Conservation (phyloP, 768 basidiomycete species). For the Rhodotorula babjevae region DNA sequence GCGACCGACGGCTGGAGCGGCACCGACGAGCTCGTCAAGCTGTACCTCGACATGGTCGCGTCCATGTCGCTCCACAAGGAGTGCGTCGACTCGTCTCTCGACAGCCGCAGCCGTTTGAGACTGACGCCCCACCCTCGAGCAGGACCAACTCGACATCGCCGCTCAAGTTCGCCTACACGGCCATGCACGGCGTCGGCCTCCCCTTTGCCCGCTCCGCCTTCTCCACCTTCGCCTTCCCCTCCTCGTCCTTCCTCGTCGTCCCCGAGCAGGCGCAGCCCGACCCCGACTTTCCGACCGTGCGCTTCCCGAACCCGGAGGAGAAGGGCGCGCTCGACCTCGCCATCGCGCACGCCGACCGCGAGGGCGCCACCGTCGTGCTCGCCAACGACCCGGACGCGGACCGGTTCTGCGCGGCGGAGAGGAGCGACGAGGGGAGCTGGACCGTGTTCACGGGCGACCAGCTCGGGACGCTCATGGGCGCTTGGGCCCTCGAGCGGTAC, state of each 20-base stretch:
- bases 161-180: constrained; percentile 73
- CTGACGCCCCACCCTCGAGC: background rate
- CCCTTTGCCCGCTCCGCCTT: constrained; percentile 60
- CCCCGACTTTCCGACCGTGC: constrained; percentile 78
- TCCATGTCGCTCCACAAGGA: constrained; percentile 39
- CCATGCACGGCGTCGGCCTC: constrained; percentile 85
- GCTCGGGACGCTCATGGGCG: constrained; percentile 59
- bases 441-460: constrained; percentile 77
- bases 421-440: constrained; percentile 54
- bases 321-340: constrained; percentile 68
- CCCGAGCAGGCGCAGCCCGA: constrained; percentile 66
- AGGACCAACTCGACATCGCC: constrained; percentile 47
- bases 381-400: constrained; percentile 81
- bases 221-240: constrained; percentile 58
- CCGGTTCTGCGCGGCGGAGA: constrained; percentile 30
- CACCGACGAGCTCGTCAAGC: constrained; percentile 53
- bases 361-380: constrained; percentile 61
- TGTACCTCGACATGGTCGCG: constrained; percentile 55
- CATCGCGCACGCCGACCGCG: constrained; percentile 57
- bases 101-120: no score
- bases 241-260: constrained; percentile 54
- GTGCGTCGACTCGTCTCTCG: constrained; percentile 1
- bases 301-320: constrained; percentile 86
- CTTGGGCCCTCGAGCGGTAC: constrained; percentile 51
- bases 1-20: constrained; percentile 47